A percentile compares a stretch with the other conserved stretches of the same genome.
These are phyloP conservation scores for Lagerstroemia speciosa DNA, from an alignment of 345 rosid genomes.

Conservation along the genomic window DNA sequence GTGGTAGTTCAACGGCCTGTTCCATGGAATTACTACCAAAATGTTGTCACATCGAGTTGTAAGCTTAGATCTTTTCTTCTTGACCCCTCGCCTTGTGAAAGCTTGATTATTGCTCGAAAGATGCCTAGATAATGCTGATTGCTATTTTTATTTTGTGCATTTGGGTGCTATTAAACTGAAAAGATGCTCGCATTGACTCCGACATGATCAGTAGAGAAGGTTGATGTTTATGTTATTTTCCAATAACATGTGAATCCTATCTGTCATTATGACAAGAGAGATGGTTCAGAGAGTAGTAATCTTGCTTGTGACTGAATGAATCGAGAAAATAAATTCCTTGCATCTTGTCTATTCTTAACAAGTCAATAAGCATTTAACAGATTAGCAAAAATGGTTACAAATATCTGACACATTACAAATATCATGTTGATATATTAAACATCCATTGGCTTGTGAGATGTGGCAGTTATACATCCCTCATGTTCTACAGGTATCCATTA, in stretches of 20 bases:
- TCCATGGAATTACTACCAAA: conserved; percentile 96
- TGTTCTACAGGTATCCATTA: too few relatives aligned
- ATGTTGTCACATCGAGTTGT: conserved; percentile 94
- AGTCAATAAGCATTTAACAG: too few relatives aligned
- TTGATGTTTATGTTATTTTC: not conserved
- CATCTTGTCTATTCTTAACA: not conserved
- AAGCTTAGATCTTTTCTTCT: conserved; percentile 16
- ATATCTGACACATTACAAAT: too few relatives aligned
- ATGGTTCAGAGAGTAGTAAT: not conserved
- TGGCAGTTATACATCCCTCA: too few relatives aligned
- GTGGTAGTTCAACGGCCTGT: conserved; percentile 71
- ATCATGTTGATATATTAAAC: too few relatives aligned
- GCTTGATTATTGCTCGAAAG: not conserved
- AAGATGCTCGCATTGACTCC: not conserved
- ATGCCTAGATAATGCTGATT: not conserved
- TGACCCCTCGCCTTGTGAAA: not conserved
- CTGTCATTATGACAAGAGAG: not conserved
- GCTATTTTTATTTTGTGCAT: not conserved
- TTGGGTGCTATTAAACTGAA: not conserved
- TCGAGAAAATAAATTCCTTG: not conserved
- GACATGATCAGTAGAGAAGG: not conserved
- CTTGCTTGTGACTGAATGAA: not conserved
- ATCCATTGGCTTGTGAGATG: too few relatives aligned
- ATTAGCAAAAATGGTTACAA: too few relatives aligned
- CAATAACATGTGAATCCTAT: not conserved